Base-by-base conservation (phyloP, 257 asterid species). In the Ajuga chamaepitys region DNA sequence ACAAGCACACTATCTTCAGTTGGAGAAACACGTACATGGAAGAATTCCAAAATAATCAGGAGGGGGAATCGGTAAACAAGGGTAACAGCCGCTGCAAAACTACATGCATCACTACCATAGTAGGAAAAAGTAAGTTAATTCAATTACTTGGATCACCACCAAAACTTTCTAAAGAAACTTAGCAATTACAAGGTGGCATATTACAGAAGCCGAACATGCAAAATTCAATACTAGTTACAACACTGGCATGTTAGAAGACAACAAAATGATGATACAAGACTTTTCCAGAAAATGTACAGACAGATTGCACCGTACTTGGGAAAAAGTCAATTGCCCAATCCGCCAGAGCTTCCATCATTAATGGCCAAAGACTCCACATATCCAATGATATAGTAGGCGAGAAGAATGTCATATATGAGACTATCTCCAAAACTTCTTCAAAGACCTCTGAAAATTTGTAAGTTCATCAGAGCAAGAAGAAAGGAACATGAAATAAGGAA, bases 271-370 rank as follows among this genome's bases (percentile, higher is more conserved):
- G 57, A 64, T 9, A 58, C 67, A 51, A 22, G 18, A 13, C 21
- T 24, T 16, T 13, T 21, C 44, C 45, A 2, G 68, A 13, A 41
- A 13, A 61, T 52, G 34, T 42, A 35, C 6, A 51, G 28, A 51
- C 0, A 48, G 20, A 48, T 20, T 21, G 66, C 28, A 32, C 52
- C 99, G 32, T 90, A 94, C 99, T 94, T 62, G 95, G 87, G 76
- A 90, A 94, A 85, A 88, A 94, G 74, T 94, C 99, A 64, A 94
- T 88, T 54, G 99, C 99, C 99, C 99, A 94, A 47, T 94, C 98
- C 70, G 95, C 87, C 73, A 94, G 78, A 1, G 98, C 91, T 67
- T 90, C 93, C 86, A 90, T 90, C 95, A 94, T 76, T 64, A 94
- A 80, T 40, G 96, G 95, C 99, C 99, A 94, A 25, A 94, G 96